phyloP scores from a whole-genome alignment of 2,329 filamentous ascomycete species.

The Endocalyx cinctus region DNA sequence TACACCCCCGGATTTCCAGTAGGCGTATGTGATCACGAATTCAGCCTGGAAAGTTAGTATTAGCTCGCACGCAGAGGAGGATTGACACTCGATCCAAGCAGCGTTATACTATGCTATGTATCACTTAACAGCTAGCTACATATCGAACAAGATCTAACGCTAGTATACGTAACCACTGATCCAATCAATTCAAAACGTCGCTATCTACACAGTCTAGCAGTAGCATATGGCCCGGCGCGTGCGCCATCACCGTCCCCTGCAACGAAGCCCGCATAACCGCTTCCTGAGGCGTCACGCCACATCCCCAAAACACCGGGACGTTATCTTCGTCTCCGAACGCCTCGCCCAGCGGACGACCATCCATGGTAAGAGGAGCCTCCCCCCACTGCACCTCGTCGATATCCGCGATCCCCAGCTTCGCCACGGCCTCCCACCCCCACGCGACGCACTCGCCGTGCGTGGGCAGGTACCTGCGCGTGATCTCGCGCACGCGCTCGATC shows the following conservation, averaged over 20 bases:
- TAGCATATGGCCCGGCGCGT: slow-evolving; percentile 60
- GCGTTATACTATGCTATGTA: too few relatives aligned
- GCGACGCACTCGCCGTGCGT: slow-evolving; percentile 62
- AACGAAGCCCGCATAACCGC: slow-evolving; percentile 53
- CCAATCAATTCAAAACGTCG: too few relatives aligned
- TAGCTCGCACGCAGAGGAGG: too few relatives aligned
- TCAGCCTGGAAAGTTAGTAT: too few relatives aligned
- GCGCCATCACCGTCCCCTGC: slow-evolving; percentile 54
- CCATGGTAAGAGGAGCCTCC: slow-evolving; percentile 37
- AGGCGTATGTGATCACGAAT: too few relatives aligned
- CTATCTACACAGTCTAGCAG: slow-evolving; percentile 47
- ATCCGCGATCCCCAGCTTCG: slow-evolving; percentile 49
- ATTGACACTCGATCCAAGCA: too few relatives aligned
- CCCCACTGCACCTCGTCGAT: slow-evolving; percentile 54
- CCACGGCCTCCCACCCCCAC: slow-evolving; percentile 58
- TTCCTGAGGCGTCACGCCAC: slow-evolving; percentile 62
- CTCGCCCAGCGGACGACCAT: slow-evolving; percentile 32
- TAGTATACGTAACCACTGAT: too few relatives aligned
- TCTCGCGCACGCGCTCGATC: slow-evolving; percentile 46
- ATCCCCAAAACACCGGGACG: slow-evolving; percentile 59
- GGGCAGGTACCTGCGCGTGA: slow-evolving; percentile 49
- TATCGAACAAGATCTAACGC: too few relatives aligned
- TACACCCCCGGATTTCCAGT: too few relatives aligned
- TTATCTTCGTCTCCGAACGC: slow-evolving; percentile 33
- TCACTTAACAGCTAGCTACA: too few relatives aligned